phyloP scores from a whole-genome alignment of 805 yeast genomes.

The Kodamaea fukazawae region DNA sequence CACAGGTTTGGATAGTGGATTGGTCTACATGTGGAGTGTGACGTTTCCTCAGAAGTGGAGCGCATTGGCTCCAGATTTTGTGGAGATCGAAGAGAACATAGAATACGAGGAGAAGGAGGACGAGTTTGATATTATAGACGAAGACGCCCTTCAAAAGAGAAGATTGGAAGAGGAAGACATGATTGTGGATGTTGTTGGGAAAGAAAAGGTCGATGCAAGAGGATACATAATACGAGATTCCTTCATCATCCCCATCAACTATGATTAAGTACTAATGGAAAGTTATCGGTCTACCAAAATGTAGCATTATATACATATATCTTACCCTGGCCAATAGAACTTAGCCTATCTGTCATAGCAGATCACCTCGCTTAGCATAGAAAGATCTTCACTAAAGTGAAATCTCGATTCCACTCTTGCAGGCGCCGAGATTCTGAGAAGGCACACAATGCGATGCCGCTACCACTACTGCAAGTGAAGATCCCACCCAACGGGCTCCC shows the following conservation, averaged over 20 bases:
- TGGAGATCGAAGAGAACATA: constrained; percentile 87
- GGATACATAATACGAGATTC: constrained; percentile 55
- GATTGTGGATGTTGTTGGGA: constrained; percentile 61
- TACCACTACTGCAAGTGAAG: too few relatives aligned
- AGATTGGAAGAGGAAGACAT: constrained; percentile 63
- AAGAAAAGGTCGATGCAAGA: constrained; percentile 66
- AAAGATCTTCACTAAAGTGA: too few relatives aligned
- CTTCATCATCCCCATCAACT: constrained; percentile 59
- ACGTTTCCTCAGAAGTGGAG: constrained; percentile 91
- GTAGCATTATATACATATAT: too few relatives aligned
- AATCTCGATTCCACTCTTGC: too few relatives aligned
- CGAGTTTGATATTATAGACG: constrained; percentile 81
- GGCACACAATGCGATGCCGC: too few relatives aligned
- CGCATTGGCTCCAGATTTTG: constrained; percentile 94
- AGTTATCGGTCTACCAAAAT: too few relatives aligned
- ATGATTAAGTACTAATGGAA: constrained; percentile 15
- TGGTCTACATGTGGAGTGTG: constrained; percentile 77
- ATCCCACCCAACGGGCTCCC: too few relatives aligned
- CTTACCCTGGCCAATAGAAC: too few relatives aligned
- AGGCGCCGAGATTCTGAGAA: too few relatives aligned
- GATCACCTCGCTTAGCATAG: too few relatives aligned
- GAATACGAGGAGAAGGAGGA: constrained; percentile 87
- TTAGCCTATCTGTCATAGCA: too few relatives aligned
- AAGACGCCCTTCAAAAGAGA: constrained; percentile 59
- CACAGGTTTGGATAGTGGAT: constrained; percentile 83